Conservation (phyloP, 1,139 yeast genomes). For the Candida buenavistaensis region DNA sequence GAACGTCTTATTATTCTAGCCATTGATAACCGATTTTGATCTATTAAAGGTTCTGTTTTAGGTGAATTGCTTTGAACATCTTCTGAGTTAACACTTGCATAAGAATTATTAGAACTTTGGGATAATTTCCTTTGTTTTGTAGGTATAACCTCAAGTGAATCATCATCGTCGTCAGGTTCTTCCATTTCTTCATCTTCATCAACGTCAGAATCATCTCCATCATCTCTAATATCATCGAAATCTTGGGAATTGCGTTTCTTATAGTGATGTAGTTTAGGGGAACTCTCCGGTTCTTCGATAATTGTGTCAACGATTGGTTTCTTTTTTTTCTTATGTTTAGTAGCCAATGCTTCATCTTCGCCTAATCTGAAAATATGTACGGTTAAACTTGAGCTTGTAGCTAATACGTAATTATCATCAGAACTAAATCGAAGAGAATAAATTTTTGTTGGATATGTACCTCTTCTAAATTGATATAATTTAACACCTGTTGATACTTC, state of each 20-base stretch:
- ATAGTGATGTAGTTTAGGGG: conserved; percentile 1
- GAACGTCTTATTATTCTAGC: conserved; percentile 65
- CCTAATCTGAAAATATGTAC: conserved; percentile 85
- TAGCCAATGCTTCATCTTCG: conserved; percentile 54
- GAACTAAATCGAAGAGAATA: conserved; percentile 78
- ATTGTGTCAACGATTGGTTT: conserved; percentile 29
- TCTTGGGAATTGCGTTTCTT: conserved; percentile 13
- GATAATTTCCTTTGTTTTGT: conserved; percentile 39
- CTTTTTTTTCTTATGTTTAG: conserved; percentile 35
- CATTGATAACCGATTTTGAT: conserved; percentile 66
- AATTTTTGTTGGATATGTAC: conserved; percentile 91
- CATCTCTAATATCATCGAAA: conserved; percentile 20
- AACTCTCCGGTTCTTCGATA: conserved; percentile 28
- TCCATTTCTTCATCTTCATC: conserved; percentile 30
- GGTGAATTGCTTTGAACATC: conserved; percentile 19
- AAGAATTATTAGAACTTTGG: conserved; percentile 42
- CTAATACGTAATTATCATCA: conserved; percentile 73
- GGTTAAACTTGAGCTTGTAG: conserved; percentile 88
- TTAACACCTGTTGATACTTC: conserved; percentile 81
- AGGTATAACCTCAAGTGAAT: conserved; percentile 23
- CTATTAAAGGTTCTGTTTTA: conserved; percentile 63
- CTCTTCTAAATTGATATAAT: conserved; percentile 87
- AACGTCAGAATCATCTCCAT: conserved; percentile 34
- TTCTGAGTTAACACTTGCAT: conserved; percentile 38
- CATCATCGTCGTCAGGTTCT: too few relatives aligned